Conservation (phyloP, 306 rosid species). For the Cicer chorassanicum region DNA sequence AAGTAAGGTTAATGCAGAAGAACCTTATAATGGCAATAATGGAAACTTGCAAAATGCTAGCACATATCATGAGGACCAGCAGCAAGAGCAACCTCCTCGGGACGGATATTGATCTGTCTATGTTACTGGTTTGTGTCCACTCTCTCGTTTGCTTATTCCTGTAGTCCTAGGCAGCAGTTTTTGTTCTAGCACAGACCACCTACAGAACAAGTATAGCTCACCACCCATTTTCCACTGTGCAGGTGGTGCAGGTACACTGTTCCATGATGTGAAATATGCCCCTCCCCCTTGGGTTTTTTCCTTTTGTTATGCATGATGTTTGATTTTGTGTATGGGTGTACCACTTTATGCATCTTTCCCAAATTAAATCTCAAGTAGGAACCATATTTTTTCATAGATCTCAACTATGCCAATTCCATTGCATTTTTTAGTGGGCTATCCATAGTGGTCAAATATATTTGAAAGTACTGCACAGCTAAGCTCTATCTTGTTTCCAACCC, state of each 20-base stretch:
- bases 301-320: slow-evolving; percentile 26
- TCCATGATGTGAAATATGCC: slow-evolving; percentile 65
- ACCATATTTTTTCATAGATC: slow-evolving; percentile 32
- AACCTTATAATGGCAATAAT: slow-evolving; percentile 14
- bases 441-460: not conserved
- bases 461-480: not conserved
- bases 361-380: slow-evolving; percentile 5
- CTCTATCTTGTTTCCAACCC: slow-evolving; percentile 1
- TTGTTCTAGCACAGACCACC: slow-evolving; percentile 39
- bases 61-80: slow-evolving; percentile 43
- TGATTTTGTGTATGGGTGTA: slow-evolving; percentile 37
- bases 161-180: slow-evolving; percentile 38
- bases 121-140: slow-evolving; percentile 55
- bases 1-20: slow-evolving; percentile 43
- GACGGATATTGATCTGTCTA: slow-evolving; percentile 50
- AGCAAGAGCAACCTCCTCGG: slow-evolving; percentile 37
- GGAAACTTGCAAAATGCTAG: slow-evolving; percentile 44
- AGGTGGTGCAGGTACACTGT: slow-evolving; percentile 93
- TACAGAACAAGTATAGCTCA: slow-evolving; percentile 60
- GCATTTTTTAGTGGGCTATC: slow-evolving; percentile 3
- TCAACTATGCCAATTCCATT: not conserved
- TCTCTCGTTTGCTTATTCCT: slow-evolving; percentile 6
- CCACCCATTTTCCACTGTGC: slow-evolving; percentile 86
- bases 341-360: slow-evolving; percentile 27
- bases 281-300: slow-evolving; percentile 10